Conservation (phyloP, 768 basidiomycete genomes). For the Trametes cubensis region DNA sequence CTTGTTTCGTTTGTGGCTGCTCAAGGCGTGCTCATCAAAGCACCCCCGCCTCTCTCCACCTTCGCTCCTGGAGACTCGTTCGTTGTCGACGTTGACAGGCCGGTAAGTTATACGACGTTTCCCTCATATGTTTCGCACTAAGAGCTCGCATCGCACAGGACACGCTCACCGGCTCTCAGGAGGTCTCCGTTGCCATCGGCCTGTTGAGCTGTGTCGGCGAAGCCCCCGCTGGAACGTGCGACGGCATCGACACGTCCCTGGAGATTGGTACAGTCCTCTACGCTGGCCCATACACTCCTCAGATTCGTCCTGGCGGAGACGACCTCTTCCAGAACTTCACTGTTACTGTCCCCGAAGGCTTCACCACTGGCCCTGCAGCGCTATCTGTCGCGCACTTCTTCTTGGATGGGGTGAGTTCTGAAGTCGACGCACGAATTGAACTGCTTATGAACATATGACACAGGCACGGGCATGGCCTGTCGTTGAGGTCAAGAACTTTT, state of each 20-base stretch:
- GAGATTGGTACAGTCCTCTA: constrained; percentile 36
- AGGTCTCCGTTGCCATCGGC: constrained; percentile 40
- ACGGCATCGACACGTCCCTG: constrained; percentile 23
- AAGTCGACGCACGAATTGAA: not conserved
- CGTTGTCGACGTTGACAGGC: constrained; percentile 39
- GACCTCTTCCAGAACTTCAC: constrained; percentile 34
- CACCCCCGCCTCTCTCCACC: not conserved
- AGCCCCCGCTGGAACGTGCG: constrained; percentile 22
- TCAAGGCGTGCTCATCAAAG: constrained; percentile 2
- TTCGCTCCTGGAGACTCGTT: constrained; percentile 21
- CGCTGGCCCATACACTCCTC: constrained; percentile 33
- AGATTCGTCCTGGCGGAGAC: constrained; percentile 13
- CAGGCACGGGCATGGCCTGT: constrained; percentile 10
- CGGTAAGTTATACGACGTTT: constrained; percentile 29
- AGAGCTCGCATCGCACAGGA: constrained; percentile 20
- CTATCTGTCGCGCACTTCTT: constrained; percentile 28
- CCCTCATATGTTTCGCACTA: not conserved
- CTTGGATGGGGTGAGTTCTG: constrained; percentile 27
- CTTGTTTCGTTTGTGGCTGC: constrained; percentile 3
- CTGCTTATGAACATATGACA: not conserved
- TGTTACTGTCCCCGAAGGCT: constrained; percentile 27
- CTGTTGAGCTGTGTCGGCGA: constrained; percentile 30
- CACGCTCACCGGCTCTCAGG: constrained; percentile 35
- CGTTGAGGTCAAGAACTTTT: constrained; percentile 7
- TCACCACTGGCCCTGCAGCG: constrained; percentile 19